A percentile compares a stretch with the other conserved stretches of the same genome.
Evolutionary conservation across 73 alveolate genomes (phyloP).

Genomic region (Stentor roeselii): DNA sequence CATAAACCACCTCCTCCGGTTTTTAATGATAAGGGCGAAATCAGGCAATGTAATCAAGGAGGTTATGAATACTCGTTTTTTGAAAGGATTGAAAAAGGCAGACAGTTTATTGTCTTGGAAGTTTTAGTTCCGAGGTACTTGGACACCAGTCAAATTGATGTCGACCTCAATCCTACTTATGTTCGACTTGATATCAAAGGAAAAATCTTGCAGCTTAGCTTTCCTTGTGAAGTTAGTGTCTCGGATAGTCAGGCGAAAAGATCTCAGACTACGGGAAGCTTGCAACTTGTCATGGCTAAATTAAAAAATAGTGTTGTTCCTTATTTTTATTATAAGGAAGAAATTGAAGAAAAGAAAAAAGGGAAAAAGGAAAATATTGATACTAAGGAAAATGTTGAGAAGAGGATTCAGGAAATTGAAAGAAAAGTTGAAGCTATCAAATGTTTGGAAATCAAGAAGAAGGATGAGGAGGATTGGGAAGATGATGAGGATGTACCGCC

Average conservation of each 20-base stretch:
- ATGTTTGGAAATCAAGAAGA: slow-evolving; percentile 22
- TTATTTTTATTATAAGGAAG: slow-evolving; percentile 7
- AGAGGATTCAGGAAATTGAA: slow-evolving; percentile 27
- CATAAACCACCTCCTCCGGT: slow-evolving; percentile 60
- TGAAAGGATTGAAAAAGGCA: slow-evolving; percentile 65
- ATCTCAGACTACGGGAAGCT: slow-evolving; percentile 82
- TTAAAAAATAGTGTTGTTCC: slow-evolving; percentile 41
- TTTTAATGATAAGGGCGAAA: slow-evolving; percentile 80
- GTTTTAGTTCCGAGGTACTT: slow-evolving; percentile 84
- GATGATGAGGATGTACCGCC: slow-evolving; percentile 52
- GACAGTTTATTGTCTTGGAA: slow-evolving; percentile 60
- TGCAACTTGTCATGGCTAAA: slow-evolving; percentile 72
- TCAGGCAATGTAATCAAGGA: slow-evolving; percentile 92
- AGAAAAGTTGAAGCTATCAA: slow-evolving; percentile 29
- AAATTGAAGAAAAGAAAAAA: slow-evolving; percentile 23
- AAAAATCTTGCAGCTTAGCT: slow-evolving; percentile 81
- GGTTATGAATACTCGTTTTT: slow-evolving; percentile 68
- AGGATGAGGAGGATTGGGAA: slow-evolving; percentile 32
- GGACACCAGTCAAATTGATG: slow-evolving; percentile 91
- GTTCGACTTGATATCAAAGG: slow-evolving; percentile 90
- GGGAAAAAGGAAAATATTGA: slow-evolving; percentile 29
- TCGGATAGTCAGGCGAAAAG: slow-evolving; percentile 80
- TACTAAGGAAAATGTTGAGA: background rate
- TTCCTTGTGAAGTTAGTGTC: slow-evolving; percentile 76
- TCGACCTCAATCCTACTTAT: slow-evolving; percentile 94